phyloP scores from a whole-genome alignment of 352 stramenopile species.

The Phytopythium kandeliae region DNA sequence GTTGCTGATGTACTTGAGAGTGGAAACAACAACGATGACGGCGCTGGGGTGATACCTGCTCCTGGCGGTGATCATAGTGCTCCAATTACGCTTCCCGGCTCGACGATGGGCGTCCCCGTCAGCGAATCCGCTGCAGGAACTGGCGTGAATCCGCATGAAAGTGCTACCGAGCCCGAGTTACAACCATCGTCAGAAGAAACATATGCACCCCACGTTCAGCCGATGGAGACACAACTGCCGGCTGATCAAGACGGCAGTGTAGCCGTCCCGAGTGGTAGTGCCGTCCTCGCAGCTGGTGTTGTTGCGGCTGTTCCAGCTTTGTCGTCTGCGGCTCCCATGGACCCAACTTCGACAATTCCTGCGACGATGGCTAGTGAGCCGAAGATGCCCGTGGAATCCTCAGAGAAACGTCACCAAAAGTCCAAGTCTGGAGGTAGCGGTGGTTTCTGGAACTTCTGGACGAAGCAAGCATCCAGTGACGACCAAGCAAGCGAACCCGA shows the following conservation, averaged over 20 bases:
- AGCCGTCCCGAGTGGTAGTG: background rate
- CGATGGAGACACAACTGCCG: background rate
- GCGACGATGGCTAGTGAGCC: background rate
- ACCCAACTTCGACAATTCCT: background rate
- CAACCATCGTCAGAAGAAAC: background rate
- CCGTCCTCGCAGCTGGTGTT: background rate
- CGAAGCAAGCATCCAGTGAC: background rate
- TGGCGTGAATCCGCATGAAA: background rate
- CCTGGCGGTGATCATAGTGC: too few species aligned
- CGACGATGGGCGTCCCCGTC: background rate
- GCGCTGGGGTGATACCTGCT: too few species aligned
- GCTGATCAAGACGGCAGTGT: background rate
- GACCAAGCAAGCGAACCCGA: background rate
- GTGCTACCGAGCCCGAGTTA: background rate
- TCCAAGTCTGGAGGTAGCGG: constrained; percentile 8
- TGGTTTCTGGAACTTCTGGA: constrained; percentile 22
- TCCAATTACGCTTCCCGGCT: background rate
- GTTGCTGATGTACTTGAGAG: too few species aligned
- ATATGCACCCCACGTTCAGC: background rate
- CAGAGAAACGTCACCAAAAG: constrained; percentile 8
- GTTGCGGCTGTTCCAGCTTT: background rate
- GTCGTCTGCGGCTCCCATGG: background rate
- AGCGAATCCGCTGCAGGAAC: background rate
- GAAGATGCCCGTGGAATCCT: background rate
- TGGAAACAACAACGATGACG: background rate